Percentiles rank a stretch among this genome's conserved stretches.
Evolutionary conservation across 805 yeast species (phyloP).

Genomic region (Wickerhamomyces chaumierensis): DNA sequence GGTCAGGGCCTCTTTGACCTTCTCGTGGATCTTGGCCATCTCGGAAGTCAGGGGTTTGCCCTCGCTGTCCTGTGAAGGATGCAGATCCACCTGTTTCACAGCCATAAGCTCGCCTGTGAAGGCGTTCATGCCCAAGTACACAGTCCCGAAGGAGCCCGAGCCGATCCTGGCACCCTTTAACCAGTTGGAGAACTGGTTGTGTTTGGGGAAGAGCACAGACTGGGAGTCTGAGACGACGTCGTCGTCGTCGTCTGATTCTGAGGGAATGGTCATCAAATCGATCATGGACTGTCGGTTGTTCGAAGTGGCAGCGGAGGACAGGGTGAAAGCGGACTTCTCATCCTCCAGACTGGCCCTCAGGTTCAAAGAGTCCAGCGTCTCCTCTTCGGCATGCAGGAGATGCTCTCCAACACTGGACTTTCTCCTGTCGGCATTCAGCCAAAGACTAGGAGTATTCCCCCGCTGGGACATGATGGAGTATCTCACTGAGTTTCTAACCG

Average conservation of each 20-base stretch:
- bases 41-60: not conserved
- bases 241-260: slow-evolving; percentile 12
- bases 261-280: slow-evolving; percentile 16
- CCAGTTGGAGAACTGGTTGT: slow-evolving; percentile 48
- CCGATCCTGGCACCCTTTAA: slow-evolving; percentile 89
- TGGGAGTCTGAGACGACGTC: not conserved
- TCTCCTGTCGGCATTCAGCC: no score
- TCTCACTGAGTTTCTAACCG: slow-evolving; percentile 75
- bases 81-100: slow-evolving; percentile 82
- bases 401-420: slow-evolving; percentile 16
- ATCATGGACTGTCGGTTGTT: slow-evolving; percentile 11
- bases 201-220: not conserved
- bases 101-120: slow-evolving; percentile 94
- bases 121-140: slow-evolving; percentile 84
- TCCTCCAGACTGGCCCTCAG: slow-evolving; percentile 21
- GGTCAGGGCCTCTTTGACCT: slow-evolving; percentile 71
- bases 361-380: slow-evolving; percentile 20
- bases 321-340: slow-evolving; percentile 15
- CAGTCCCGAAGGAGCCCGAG: slow-evolving; percentile 90
- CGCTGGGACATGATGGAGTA: slow-evolving; percentile 50
- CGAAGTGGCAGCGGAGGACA: slow-evolving; percentile 12
- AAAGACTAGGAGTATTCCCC: slow-evolving; percentile 59
- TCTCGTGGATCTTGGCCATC: slow-evolving; percentile 22
- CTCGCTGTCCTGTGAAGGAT: slow-evolving; percentile 25
- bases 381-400: not conserved